Evolutionary conservation across 352 stramenopile species (phyloP), one percentile per base, ranked within the genome.

Genomic region (Phytophthora ramorum): DNA sequence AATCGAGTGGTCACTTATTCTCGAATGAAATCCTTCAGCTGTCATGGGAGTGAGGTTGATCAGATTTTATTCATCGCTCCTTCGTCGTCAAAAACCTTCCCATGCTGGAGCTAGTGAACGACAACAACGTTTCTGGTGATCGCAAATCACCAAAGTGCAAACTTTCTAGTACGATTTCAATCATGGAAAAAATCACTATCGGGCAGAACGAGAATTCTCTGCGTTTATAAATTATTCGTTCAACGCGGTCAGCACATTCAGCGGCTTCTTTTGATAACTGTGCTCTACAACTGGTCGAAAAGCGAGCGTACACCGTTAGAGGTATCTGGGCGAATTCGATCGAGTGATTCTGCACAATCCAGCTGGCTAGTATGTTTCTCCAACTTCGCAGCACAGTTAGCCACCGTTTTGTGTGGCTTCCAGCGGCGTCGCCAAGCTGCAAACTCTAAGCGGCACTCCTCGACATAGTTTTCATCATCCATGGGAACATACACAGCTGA

Each of bases 391-490:
- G 72, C 63, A 17, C 79, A 86, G 10, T 54, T 55, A 6, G 66
- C 64, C 4, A 76, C 57, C 17, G 26, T 75, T 53, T 84, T 83
- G 56, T 87, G 81, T 2, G 51, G 41, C 41, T 83, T 85, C 81
- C 81, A 90, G 16, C 71, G 71, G 13, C 69, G 66, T 46, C 79
- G 66, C 63, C 80, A 82, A 7, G 62, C 34, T 26, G 73, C 73
- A 71, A 90, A 85, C 44, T 85, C 79, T 2, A n/a, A 51, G 20
- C 81, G 81, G 52, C 81, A 87, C 9, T 51, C 63, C 0, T 83
- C 79, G 7, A 57, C 49, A 45, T 83, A 88, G 13, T 58, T 66
- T 24, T 73, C 66, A 58, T 89, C 70, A 50, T 77, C 71, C 82
- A 91, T 91, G 1, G 62, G 37, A 13, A 80, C 66, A 56, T 91